A percentile compares a stretch with the other conserved stretches of the same genome.
Conservation (phyloP, 352 stramenopile species). For the Globisporangium abappressorium region DNA sequence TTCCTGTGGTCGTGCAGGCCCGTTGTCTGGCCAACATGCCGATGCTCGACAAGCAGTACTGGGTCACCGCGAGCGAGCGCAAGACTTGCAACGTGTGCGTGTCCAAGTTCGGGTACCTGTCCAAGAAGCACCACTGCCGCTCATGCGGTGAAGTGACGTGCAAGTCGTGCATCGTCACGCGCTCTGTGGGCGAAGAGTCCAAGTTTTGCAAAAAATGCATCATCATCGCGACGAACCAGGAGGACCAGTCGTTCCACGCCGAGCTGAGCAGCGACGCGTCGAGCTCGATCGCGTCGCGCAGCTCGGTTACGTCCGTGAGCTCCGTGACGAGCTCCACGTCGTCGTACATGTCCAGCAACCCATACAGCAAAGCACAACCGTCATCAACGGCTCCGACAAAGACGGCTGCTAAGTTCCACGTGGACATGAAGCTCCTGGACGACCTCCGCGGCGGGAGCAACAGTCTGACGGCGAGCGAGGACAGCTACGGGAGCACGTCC, state of each 20-base stretch:
- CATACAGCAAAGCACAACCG: neutral
- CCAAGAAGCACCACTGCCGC: slow-evolving; percentile 74
- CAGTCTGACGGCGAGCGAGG: slow-evolving; percentile 36
- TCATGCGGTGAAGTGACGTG: slow-evolving; percentile 75
- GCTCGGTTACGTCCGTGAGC: slow-evolving; percentile 13
- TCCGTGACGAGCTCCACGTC: slow-evolving; percentile 12
- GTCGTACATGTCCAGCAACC: neutral
- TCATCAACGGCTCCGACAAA: neutral
- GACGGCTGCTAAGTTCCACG: slow-evolving; percentile 19
- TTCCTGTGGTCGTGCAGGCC: slow-evolving; percentile 54
- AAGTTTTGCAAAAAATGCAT: slow-evolving; percentile 81
- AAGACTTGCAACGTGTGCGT: slow-evolving; percentile 67
- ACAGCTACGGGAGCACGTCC: slow-evolving; percentile 32
- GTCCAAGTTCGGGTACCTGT: slow-evolving; percentile 60
- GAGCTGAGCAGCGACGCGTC: slow-evolving; percentile 25
- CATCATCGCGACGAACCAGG: slow-evolving; percentile 43
- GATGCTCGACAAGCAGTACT: slow-evolving; percentile 45
- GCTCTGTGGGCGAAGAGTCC: slow-evolving; percentile 38
- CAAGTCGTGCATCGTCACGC: slow-evolving; percentile 70
- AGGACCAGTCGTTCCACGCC: slow-evolving; percentile 22
- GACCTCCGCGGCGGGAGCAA: slow-evolving; percentile 17
- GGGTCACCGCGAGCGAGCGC: slow-evolving; percentile 38
- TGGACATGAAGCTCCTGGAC: slow-evolving; percentile 46
- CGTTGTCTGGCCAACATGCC: slow-evolving; percentile 40
- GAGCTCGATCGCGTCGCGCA: slow-evolving; percentile 28